Evolutionary conservation across 345 rosid genomes (phyloP).

Genomic region (Brassica nigra): DNA sequence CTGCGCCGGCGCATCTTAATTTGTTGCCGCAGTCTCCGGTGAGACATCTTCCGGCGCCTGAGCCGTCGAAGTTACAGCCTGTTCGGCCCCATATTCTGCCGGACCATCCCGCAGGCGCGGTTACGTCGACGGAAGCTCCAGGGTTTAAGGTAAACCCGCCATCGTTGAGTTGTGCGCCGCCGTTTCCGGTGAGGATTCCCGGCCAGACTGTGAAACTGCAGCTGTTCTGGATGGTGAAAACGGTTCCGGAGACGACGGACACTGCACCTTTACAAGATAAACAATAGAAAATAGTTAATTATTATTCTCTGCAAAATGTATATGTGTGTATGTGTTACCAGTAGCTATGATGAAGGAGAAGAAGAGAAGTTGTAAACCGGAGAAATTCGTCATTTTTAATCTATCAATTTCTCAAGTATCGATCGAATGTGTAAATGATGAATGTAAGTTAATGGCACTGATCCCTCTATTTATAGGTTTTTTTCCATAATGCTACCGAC

Average conservation of each 20-base stretch:
- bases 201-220: slow-evolving; percentile 66
- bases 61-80: slow-evolving; percentile 60
- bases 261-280: slow-evolving; percentile 21
- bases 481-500: background rate
- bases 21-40: slow-evolving; percentile 82
- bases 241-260: slow-evolving; percentile 26
- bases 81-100: slow-evolving; percentile 91
- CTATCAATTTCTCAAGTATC: background rate
- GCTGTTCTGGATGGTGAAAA: slow-evolving; percentile 20
- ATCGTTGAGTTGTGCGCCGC: slow-evolving; percentile 51
- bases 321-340: background rate
- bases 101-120: slow-evolving; percentile 74
- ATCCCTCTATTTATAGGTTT: slow-evolving; percentile 28
- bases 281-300: background rate
- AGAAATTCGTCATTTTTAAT: slow-evolving; percentile 28
- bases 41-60: slow-evolving; percentile 59
- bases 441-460: background rate
- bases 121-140: slow-evolving; percentile 49
- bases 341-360: slow-evolving; percentile 31
- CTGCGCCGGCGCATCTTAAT: slow-evolving; percentile 57
- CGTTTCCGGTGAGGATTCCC: slow-evolving; percentile 59
- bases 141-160: slow-evolving; percentile 63
- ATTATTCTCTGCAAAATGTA: background rate
- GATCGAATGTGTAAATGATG: background rate
- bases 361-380: slow-evolving; percentile 9